Percentiles rank a stretch among this genome's conserved stretches.
These are phyloP conservation scores for Myxozyma vanderwaltii DNA, from an alignment of 805 yeast species.

Conservation along the genomic window DNA sequence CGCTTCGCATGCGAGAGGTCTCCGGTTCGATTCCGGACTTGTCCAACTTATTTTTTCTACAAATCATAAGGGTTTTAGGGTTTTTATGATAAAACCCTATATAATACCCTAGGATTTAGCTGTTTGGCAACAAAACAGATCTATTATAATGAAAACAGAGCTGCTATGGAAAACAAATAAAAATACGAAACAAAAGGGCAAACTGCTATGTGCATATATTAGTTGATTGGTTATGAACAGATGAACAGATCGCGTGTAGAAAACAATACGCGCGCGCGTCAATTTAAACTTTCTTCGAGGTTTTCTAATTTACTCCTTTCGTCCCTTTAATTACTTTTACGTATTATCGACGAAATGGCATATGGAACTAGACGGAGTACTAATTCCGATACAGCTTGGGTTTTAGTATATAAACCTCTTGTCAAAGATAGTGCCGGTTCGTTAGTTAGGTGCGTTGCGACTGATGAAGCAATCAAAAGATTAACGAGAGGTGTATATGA, in stretches of 20 bases:
- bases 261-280: neutral
- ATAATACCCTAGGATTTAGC: too few species aligned
- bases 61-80: too few species aligned
- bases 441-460: too few species aligned
- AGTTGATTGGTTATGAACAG: too few species aligned
- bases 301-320: neutral
- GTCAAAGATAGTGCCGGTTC: neutral
- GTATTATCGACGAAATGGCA: neutral
- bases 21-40: constrained; percentile 38
- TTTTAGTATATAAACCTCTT: neutral
- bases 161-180: neutral
- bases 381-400: neutral
- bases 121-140: too few species aligned
- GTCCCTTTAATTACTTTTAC: neutral
- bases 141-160: neutral
- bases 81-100: too few species aligned
- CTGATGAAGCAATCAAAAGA: neutral
- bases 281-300: neutral
- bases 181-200: neutral
- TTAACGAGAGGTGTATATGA: neutral
- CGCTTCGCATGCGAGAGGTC: constrained; percentile 38
- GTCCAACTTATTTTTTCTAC: constrained; percentile 29
- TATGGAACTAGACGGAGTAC: constrained; percentile 2
- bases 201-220: too few species aligned
- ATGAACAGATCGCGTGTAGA: neutral